Evolutionary conservation across 176 grass and related monocot species (phyloP), one percentile per base, ranked within the genome.

Genomic region (Carex cristatella): DNA sequence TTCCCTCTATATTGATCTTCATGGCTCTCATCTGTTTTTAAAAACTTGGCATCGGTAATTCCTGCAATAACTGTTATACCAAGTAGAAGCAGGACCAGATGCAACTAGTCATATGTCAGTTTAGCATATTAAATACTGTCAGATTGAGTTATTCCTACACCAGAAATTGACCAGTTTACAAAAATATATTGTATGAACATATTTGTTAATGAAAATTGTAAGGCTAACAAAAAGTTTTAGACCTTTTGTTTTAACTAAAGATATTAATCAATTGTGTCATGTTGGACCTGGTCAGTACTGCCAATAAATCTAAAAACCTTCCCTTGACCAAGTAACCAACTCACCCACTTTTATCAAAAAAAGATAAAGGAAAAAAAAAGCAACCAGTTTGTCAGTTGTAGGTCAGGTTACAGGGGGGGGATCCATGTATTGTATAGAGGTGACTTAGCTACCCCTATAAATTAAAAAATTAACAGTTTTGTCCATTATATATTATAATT

Each of bases 91-190:
- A 35, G 31, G 65, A 15, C 65, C 11, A 5, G 65, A 35, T 67
- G 31, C 6, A 67, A 69, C 32, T 40, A 14, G 35, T 69, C 15
- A 11, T 32, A 69, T 40, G 33, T 69, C 66, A 69, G 35, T 69
- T 69, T 13, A 38, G 66, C 66, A 69, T 40, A 69, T 40, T 71
- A 44, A 74, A 71, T 71, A 38, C 68, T 71, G 68, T 71, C 44
- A 11, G 65, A 42, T 61, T 60, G 15, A 40, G 38, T 40, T 40
- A 5, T 40, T 40, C 38, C 38, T 40, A 40, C 38, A 40, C 38
- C 38, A 40, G 38, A 40, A 40, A 5, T 40, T 40, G 38, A 40
- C 4, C 38, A 5, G 38, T 40, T 40, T 40, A 40, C 38, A 40
- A 40, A 40, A 40, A 40, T 40, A 40, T 40, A 42, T 61, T 60